These are phyloP conservation scores for Glebionis coronaria DNA, from an alignment of 129 eudicot species.

Conservation along the genomic window DNA sequence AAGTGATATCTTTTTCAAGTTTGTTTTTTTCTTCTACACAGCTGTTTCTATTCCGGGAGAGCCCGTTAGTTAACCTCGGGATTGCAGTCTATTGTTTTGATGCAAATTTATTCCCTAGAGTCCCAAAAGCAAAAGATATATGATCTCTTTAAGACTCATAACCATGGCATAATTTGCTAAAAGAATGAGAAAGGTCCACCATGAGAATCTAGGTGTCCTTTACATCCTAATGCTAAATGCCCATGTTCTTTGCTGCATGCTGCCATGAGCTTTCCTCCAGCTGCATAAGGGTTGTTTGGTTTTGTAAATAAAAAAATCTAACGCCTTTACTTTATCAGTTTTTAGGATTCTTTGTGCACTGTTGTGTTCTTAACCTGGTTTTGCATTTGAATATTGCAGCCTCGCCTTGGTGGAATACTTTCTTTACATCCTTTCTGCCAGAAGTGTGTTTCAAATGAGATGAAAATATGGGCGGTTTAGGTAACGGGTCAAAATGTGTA, in stretches of 20 bases:
- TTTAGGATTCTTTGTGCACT: conserved; percentile 25
- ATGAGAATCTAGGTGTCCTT: conserved; percentile 28
- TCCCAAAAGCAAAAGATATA: conserved; percentile 22
- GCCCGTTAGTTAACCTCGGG: conserved; percentile 22
- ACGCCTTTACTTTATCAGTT: conserved; percentile 26
- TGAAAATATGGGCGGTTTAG: background rate
- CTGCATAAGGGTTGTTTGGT: conserved; percentile 21
- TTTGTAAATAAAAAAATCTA: background rate
- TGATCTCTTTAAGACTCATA: conserved; percentile 14
- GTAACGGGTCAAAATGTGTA: too few relatives aligned
- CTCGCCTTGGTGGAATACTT: background rate
- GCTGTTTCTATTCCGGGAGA: conserved; percentile 15
- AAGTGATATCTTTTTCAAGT: conserved; percentile 25
- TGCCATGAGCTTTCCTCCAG: conserved; percentile 25
- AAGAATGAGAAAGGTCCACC: conserved; percentile 39
- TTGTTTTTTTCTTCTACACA: conserved; percentile 11
- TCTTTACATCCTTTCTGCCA: too few relatives aligned
- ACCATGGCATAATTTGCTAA: conserved; percentile 20
- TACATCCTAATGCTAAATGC: conserved; percentile 24
- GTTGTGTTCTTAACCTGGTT: conserved; percentile 14
- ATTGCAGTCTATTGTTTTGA: conserved; percentile 26
- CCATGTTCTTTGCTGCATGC: conserved; percentile 33
- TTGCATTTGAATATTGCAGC: conserved; percentile 21
- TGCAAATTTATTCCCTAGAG: conserved; percentile 25
- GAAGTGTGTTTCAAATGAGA: too few relatives aligned